Conservation (phyloP, 2,329 filamentous ascomycete species). For the Taxawa tesnikishii region DNA sequence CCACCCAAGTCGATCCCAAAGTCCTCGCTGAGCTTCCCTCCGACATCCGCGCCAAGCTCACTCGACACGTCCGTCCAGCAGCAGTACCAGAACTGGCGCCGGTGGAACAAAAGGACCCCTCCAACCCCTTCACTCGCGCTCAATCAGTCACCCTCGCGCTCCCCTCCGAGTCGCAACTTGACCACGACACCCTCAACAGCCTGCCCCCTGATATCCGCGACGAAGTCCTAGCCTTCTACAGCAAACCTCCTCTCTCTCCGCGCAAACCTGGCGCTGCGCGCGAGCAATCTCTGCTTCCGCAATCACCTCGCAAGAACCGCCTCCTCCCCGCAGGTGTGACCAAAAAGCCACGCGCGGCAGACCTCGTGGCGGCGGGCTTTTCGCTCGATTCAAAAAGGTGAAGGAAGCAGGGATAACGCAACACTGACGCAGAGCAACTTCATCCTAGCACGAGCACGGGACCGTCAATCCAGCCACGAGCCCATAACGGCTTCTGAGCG, state of each 20-base stretch:
- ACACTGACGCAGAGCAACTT: slow-evolving; percentile 65
- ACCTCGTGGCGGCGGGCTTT: slow-evolving; percentile 39
- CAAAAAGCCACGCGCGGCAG: slow-evolving; percentile 54
- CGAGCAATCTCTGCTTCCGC: slow-evolving; percentile 22
- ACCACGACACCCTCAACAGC: slow-evolving; percentile 70
- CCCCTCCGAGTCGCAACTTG: slow-evolving; percentile 62
- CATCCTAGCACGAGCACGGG: slow-evolving; percentile 34
- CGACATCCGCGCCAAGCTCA: slow-evolving; percentile 68
- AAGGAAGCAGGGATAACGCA: slow-evolving; percentile 37
- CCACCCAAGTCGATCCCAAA: slow-evolving; percentile 67
- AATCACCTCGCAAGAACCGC: slow-evolving; percentile 46
- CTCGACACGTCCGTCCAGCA: slow-evolving; percentile 35
- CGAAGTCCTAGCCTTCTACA: slow-evolving; percentile 68
- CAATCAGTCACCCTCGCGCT: slow-evolving; percentile 26
- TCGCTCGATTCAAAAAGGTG: slow-evolving; percentile 33
- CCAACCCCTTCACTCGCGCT: slow-evolving; percentile 14
- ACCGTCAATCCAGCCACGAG: slow-evolving; percentile 55
- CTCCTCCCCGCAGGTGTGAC: slow-evolving; percentile 31
- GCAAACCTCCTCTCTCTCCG: slow-evolving; percentile 13
- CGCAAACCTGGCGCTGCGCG: slow-evolving; percentile 15
- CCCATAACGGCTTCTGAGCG: slow-evolving; percentile 40
- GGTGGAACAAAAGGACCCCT: slow-evolving; percentile 14
- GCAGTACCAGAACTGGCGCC: slow-evolving; percentile 1
- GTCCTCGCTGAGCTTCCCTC: slow-evolving; percentile 72
- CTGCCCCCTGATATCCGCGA: slow-evolving; percentile 76